Evolutionary conservation across 768 basidiomycete species (phyloP).

Genomic region (Coprinopsis sp.): DNA sequence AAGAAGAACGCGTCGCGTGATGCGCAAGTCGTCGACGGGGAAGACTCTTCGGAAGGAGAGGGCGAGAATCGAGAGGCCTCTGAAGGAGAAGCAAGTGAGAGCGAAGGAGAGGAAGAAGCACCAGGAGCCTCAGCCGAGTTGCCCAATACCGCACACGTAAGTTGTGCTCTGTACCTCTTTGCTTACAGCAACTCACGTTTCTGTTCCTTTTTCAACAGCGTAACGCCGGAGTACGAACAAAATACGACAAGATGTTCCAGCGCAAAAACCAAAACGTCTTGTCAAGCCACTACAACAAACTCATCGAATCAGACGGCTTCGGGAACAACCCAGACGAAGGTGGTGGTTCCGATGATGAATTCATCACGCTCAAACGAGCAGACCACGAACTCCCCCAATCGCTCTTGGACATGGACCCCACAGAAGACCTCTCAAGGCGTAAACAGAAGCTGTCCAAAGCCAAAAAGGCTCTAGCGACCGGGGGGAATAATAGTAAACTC

Average conservation of each 20-base stretch:
- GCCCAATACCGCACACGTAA: slow-evolving; percentile 38
- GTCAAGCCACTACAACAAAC: slow-evolving; percentile 84
- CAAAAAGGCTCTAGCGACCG: slow-evolving; percentile 67
- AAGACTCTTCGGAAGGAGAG: slow-evolving; percentile 20
- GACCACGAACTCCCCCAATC: slow-evolving; percentile 66
- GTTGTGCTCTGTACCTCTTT: slow-evolving; percentile 9
- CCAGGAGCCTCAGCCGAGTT: slow-evolving; percentile 9
- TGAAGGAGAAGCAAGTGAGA: slow-evolving; percentile 1
- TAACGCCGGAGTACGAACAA: slow-evolving; percentile 68
- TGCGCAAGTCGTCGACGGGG: slow-evolving; percentile 32
- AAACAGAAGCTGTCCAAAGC: slow-evolving; percentile 72
- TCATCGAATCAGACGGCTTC: slow-evolving; percentile 64
- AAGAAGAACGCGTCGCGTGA: slow-evolving; percentile 69
- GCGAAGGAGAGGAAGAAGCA: slow-evolving; percentile 2
- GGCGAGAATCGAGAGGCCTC: slow-evolving; percentile 6
- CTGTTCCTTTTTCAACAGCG: slow-evolving; percentile 22
- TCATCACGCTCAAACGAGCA: slow-evolving; percentile 90
- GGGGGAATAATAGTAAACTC: slow-evolving; percentile 64
- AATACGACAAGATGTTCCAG: slow-evolving; percentile 98
- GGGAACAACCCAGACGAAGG: slow-evolving; percentile 40
- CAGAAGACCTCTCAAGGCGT: slow-evolving; percentile 72
- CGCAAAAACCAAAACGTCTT: slow-evolving; percentile 92
- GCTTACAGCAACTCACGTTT: background rate
- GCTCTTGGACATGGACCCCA: slow-evolving; percentile 22
- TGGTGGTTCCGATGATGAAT: slow-evolving; percentile 82